These are phyloP conservation scores for Nitzschia sp. DNA, from an alignment of 108 stramenopile genomes.

Conservation along the genomic window DNA sequence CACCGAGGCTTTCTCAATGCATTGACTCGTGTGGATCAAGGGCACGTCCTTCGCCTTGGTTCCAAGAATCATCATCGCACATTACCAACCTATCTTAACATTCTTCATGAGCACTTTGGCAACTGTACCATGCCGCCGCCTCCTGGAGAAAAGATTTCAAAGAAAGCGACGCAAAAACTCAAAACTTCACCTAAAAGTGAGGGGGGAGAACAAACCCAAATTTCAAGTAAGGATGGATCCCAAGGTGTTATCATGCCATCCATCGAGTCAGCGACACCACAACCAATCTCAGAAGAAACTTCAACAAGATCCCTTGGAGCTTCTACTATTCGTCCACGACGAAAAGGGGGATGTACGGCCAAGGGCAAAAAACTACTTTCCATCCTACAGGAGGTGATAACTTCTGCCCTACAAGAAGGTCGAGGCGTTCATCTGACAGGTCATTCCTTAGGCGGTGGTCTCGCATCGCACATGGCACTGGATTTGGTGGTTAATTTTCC, in stretches of 20 bases:
- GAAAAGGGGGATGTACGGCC: constrained; percentile 27
- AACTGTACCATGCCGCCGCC: constrained; percentile 19
- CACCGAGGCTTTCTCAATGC: constrained; percentile 66
- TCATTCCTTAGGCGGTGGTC: constrained; percentile 44
- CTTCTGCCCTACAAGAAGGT: constrained; percentile 27
- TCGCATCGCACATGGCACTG: constrained; percentile 42
- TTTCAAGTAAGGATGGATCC: not conserved
- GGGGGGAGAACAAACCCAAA: not conserved
- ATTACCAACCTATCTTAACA: not conserved
- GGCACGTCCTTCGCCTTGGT: constrained; percentile 36
- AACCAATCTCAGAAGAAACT: too few species aligned
- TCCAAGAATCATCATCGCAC: not conserved
- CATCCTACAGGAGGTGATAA: constrained; percentile 35
- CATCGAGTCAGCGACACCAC: too few species aligned
- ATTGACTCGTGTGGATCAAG: constrained; percentile 44
- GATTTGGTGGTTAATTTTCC: constrained; percentile 45
- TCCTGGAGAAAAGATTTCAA: not conserved
- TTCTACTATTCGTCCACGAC: not conserved
- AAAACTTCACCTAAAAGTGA: not conserved
- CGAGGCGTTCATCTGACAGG: constrained; percentile 45
- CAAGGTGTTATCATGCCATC: too few species aligned
- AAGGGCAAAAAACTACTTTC: constrained; percentile 29
- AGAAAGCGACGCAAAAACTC: not conserved
- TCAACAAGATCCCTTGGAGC: not conserved
- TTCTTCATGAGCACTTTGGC: constrained; percentile 23